phyloP scores from a whole-genome alignment of 2,329 filamentous ascomycete genomes.

The Aspergillus sp. region DNA sequence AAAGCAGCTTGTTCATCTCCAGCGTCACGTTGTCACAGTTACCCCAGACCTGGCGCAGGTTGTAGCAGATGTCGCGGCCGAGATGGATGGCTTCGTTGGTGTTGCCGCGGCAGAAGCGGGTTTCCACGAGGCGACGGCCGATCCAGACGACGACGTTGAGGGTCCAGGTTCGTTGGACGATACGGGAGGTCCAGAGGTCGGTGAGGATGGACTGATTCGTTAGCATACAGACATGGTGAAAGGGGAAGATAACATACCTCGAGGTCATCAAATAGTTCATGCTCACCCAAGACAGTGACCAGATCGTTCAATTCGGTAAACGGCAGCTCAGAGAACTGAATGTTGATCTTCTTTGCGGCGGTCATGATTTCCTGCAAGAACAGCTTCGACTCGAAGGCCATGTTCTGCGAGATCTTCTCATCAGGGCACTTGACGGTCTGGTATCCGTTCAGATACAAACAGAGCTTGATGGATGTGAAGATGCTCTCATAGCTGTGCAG shows the following conservation, averaged over 20 bases:
- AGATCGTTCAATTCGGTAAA: slow-evolving; percentile 33
- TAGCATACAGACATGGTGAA: not conserved
- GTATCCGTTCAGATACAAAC: slow-evolving; percentile 31
- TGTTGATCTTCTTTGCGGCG: slow-evolving; percentile 21
- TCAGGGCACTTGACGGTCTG: slow-evolving; percentile 24
- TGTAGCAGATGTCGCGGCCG: slow-evolving; percentile 53
- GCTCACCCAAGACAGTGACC: slow-evolving; percentile 32
- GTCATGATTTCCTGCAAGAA: slow-evolving; percentile 30
- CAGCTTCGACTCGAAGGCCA: slow-evolving; percentile 28
- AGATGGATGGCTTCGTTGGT: slow-evolving; percentile 42
- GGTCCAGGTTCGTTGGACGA: slow-evolving; percentile 43
- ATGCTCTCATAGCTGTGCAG: slow-evolving; percentile 27
- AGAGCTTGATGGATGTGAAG: slow-evolving; percentile 32
- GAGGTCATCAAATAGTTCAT: slow-evolving; percentile 33
- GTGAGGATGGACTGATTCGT: slow-evolving; percentile 31
- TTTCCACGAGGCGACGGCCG: slow-evolving; percentile 50
- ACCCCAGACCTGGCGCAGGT: slow-evolving; percentile 50
- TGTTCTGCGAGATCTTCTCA: slow-evolving; percentile 20
- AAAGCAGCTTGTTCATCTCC: slow-evolving; percentile 47
- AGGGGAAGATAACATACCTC: slow-evolving; percentile 17
- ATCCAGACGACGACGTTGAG: slow-evolving; percentile 46
- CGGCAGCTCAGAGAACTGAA: slow-evolving; percentile 31
- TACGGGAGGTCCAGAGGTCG: slow-evolving; percentile 43
- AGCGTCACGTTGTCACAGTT: slow-evolving; percentile 44
- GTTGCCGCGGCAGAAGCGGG: slow-evolving; percentile 46